phyloP scores from a whole-genome alignment of 176 grass and related monocot genomes.

The Musa troglodytarum region DNA sequence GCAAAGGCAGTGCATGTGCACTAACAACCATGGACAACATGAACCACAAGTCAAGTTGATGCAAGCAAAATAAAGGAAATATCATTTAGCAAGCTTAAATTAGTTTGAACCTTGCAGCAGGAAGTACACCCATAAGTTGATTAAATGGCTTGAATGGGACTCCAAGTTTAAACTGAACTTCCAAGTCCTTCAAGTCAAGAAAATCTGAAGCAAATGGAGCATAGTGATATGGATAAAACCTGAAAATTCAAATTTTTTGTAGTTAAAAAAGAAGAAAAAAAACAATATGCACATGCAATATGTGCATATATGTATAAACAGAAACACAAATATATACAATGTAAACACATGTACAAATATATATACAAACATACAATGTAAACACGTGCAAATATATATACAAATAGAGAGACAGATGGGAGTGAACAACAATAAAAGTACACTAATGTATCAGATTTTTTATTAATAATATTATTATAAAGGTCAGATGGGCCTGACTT shows the following conservation, averaged over 20 bases:
- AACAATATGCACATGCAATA: background rate
- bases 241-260: conserved; percentile 5
- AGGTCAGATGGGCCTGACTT: background rate
- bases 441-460: too few relatives aligned
- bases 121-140: conserved; percentile 42
- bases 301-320: background rate
- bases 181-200: conserved; percentile 23
- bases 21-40: conserved; percentile 19
- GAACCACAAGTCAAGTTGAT: conserved; percentile 1
- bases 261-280: background rate
- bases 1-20: conserved; percentile 34
- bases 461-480: background rate
- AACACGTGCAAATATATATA: too few relatives aligned
- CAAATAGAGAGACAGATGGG: too few relatives aligned
- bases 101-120: conserved; percentile 31
- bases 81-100: background rate
- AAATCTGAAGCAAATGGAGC: conserved; percentile 51
- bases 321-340: too few relatives aligned
- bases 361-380: too few relatives aligned
- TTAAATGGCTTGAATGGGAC: conserved; percentile 47
- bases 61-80: background rate
- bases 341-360: too few relatives aligned
- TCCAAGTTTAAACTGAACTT: conserved; percentile 32
- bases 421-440: too few relatives aligned
- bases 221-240: conserved; percentile 48